phyloP scores from a whole-genome alignment of 352 stramenopile species.

The Phytophthora pini region DNA sequence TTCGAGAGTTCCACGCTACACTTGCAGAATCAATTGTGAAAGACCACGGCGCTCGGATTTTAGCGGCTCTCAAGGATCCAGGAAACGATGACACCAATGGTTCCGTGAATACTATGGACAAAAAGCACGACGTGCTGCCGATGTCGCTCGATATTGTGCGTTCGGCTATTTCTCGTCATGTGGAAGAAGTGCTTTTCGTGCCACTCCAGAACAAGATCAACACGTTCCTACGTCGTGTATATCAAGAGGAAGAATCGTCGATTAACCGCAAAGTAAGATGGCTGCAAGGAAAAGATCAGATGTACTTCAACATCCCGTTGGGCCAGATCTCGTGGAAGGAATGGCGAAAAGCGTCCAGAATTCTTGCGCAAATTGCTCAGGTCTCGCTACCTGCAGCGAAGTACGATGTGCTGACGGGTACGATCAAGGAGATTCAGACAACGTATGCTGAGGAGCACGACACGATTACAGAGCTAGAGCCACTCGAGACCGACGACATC shows the following conservation, averaged over 20 bases:
- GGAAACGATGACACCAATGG: slow-evolving; percentile 32
- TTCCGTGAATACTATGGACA: slow-evolving; percentile 16
- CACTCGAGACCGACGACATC: slow-evolving; percentile 84
- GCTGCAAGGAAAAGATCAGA: slow-evolving; percentile 91
- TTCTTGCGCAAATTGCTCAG: slow-evolving; percentile 67
- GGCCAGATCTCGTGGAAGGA: slow-evolving; percentile 87
- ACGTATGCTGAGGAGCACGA: slow-evolving; percentile 82
- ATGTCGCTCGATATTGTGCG: slow-evolving; percentile 66
- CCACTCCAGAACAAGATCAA: slow-evolving; percentile 74
- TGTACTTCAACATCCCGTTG: slow-evolving; percentile 89
- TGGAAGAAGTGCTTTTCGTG: slow-evolving; percentile 83
- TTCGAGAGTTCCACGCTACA: slow-evolving; percentile 68
- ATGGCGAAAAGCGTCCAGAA: slow-evolving; percentile 77
- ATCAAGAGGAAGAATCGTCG: slow-evolving; percentile 76
- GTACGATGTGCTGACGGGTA: slow-evolving; percentile 79
- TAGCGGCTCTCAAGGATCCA: slow-evolving; percentile 57
- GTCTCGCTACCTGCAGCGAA: slow-evolving; percentile 71
- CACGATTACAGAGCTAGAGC: slow-evolving; percentile 51
- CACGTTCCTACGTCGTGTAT: slow-evolving; percentile 58
- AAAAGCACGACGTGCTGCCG: slow-evolving; percentile 32
- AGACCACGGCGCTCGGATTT: slow-evolving; percentile 69
- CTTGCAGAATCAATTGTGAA: slow-evolving; percentile 73
- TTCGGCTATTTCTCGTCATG: slow-evolving; percentile 72
- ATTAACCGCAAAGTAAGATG: slow-evolving; percentile 89
- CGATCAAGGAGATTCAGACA: slow-evolving; percentile 78